Conservation (phyloP, 176 grass and related monocot genomes). For the Carex parvula region DNA sequence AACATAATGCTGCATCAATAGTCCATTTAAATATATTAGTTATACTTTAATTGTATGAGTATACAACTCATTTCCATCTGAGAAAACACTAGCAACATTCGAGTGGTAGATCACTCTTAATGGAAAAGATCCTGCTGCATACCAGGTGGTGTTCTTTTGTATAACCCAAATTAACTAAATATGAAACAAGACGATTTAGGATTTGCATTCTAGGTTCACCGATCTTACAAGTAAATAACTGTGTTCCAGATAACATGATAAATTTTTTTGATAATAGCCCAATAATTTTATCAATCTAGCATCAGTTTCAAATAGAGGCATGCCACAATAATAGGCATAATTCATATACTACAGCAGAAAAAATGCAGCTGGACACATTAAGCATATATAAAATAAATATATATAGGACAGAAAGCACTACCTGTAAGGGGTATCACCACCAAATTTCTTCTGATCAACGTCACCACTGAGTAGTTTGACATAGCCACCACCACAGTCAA, state of each 20-base stretch:
- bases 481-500: constrained; percentile 91
- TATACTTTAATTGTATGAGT: background rate
- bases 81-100: background rate
- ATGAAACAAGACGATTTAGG: background rate
- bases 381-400: background rate
- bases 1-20: constrained; percentile 80
- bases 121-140: background rate
- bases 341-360: background rate
- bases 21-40: constrained; percentile 11
- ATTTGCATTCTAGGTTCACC: background rate
- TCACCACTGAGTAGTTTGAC: constrained; percentile 82
- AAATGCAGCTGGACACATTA: background rate
- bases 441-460: constrained; percentile 94
- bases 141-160: background rate
- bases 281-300: background rate
- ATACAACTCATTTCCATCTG: background rate
- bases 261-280: background rate
- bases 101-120: background rate
- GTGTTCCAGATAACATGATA: background rate
- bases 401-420: background rate
- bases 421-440: constrained; percentile 91
- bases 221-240: background rate
- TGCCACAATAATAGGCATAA: background rate
- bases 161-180: background rate
- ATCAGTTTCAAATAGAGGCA: background rate